phyloP scores from a whole-genome alignment of 2,329 filamentous ascomycete species.

The Colletotrichum sp. region DNA sequence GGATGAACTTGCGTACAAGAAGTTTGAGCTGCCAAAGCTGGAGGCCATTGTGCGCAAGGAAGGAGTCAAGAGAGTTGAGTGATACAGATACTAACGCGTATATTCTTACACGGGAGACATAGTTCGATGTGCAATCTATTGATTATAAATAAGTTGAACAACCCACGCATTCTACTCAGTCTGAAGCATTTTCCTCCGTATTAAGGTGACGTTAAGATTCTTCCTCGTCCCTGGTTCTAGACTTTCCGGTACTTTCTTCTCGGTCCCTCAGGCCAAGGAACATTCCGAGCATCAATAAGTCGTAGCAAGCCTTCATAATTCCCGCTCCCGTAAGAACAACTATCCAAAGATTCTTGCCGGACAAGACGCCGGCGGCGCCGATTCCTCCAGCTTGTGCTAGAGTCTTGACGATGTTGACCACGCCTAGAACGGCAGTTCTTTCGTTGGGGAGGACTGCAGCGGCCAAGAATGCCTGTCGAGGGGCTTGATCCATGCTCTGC shows the following conservation, averaged over 20 bases:
- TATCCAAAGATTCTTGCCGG: constrained; percentile 61
- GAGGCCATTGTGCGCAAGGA: constrained; percentile 17
- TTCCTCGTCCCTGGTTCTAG: constrained; percentile 5
- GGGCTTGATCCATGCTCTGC: constrained; percentile 74
- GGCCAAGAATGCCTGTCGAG: constrained; percentile 72
- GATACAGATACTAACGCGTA: background rate
- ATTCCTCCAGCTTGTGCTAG: constrained; percentile 66
- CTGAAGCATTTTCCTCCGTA: background rate
- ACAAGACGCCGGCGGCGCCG: constrained; percentile 67
- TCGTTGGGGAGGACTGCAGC: constrained; percentile 68
- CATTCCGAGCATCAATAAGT: constrained; percentile 59
- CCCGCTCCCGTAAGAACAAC: constrained; percentile 69
- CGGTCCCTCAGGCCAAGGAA: constrained; percentile 41
- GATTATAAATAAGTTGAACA: background rate
- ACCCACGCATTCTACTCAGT: background rate
- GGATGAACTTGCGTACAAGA: constrained; percentile 31
- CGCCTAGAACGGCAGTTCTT: constrained; percentile 74
- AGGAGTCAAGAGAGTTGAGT: background rate
- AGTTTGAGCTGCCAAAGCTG: constrained; percentile 45
- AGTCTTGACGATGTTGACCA: constrained; percentile 74
- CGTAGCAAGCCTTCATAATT: constrained; percentile 64
- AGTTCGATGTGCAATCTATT: background rate
- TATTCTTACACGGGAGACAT: background rate
- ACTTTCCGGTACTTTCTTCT: constrained; percentile 23
- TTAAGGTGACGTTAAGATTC: background rate